Conservation (phyloP, 2,329 filamentous ascomycete species). For the Nemania sp. region DNA sequence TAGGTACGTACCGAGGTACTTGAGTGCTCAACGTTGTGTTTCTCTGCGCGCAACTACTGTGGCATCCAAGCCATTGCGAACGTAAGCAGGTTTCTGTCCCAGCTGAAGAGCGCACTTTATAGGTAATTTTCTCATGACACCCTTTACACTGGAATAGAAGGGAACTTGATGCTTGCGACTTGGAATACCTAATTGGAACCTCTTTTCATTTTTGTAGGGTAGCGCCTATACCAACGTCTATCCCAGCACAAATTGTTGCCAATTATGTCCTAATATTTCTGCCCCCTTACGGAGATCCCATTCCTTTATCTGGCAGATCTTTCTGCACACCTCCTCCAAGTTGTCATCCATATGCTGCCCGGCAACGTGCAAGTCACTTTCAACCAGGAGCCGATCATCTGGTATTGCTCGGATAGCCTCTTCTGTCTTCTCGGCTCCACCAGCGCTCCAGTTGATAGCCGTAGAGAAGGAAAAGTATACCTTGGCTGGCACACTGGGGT, state of each 20-base stretch:
- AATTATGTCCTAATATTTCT: constrained; percentile 70
- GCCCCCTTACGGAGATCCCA: constrained; percentile 78
- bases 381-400: constrained; percentile 76
- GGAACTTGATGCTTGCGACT: no score
- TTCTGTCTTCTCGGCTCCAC: constrained; percentile 53
- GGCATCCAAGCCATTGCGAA: no score
- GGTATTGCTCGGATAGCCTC: constrained; percentile 74
- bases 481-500: constrained; percentile 70
- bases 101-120: no score
- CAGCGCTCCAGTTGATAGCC: constrained; percentile 73
- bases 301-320: constrained; percentile 74
- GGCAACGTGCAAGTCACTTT: constrained; percentile 87
- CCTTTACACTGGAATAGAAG: no score
- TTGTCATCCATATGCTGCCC: constrained; percentile 78
- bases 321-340: constrained; percentile 75
- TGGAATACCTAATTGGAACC: no score
- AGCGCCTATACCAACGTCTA: constrained; percentile 18
- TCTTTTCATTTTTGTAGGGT: no score
- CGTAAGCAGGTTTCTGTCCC: no score
- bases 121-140: no score
- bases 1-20: no score
- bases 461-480: constrained; percentile 89
- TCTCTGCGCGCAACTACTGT: no score
- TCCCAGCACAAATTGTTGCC: constrained; percentile 75
- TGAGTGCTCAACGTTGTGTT: no score